Evolutionary conservation across 192 early-diverging fungal species (phyloP).

Genomic region (Entomortierella beljakovae): DNA sequence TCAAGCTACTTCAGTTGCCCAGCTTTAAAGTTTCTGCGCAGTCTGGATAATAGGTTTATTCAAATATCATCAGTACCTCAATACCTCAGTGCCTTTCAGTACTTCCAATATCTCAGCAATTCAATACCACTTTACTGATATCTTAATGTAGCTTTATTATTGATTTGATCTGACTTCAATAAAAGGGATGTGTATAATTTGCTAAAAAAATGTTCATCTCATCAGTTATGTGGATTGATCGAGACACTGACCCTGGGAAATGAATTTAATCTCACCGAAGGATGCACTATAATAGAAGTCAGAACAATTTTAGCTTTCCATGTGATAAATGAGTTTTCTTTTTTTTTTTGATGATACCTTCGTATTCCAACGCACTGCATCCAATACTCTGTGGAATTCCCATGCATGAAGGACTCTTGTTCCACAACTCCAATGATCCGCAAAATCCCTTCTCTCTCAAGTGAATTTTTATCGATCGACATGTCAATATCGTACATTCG

Average conservation of each 20-base stretch:
- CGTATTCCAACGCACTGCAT: slow-evolving; percentile 11
- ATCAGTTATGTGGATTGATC: background rate
- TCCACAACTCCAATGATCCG: slow-evolving; percentile 8
- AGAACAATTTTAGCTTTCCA: no score
- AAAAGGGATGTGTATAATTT: no score
- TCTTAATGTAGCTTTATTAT: background rate
- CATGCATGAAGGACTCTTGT: background rate
- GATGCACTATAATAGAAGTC: slow-evolving; percentile 8
- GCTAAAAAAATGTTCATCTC: no score
- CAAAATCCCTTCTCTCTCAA: slow-evolving; percentile 14
- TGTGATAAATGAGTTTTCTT: no score
- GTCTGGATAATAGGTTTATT: no score
- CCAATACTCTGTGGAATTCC: background rate
- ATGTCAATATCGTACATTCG: slow-evolving; percentile 17
- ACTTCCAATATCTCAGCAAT: no score
- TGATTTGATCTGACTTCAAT: no score
- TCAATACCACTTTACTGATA: no score
- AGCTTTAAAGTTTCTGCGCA: no score
- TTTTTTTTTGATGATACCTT: slow-evolving; percentile 8
- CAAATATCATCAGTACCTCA: no score
- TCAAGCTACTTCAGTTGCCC: slow-evolving; percentile 12
- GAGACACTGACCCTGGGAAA: slow-evolving; percentile 12
- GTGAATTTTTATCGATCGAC: slow-evolving; percentile 6
- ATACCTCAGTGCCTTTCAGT: no score
- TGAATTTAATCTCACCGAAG: slow-evolving; percentile 15